Evolutionary conservation across 345 rosid genomes (phyloP).

Genomic region (Camelina neglecta): DNA sequence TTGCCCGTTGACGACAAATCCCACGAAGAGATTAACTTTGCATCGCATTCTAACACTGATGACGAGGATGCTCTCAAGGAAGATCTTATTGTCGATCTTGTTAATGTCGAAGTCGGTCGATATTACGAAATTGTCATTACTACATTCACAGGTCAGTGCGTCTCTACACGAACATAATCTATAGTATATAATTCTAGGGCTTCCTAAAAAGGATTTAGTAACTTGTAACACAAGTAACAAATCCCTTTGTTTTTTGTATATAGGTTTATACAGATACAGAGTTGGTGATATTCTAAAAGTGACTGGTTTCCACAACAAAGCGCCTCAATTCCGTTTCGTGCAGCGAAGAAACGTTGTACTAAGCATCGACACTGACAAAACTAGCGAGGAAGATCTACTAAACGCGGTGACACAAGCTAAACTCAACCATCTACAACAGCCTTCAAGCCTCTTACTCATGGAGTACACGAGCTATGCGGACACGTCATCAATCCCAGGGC

Average conservation of each 20-base stretch:
- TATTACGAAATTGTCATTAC: conserved; percentile 89
- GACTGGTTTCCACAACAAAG: conserved; percentile 77
- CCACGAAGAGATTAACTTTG: conserved; percentile 42
- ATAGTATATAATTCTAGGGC: neutral
- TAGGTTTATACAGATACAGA: conserved; percentile 86
- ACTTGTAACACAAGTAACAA: conserved; percentile 36
- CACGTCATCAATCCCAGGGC: conserved; percentile 81
- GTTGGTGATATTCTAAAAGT: conserved; percentile 92
- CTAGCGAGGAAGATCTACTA: conserved; percentile 86
- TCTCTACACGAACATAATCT: neutral
- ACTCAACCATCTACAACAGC: conserved; percentile 60
- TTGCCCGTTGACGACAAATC: conserved; percentile 63
- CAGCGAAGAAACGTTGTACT: conserved; percentile 79
- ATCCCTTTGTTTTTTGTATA: neutral
- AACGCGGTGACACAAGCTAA: conserved; percentile 80
- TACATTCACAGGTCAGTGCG: conserved; percentile 73
- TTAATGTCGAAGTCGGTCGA: conserved; percentile 68
- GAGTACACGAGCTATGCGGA: conserved; percentile 92
- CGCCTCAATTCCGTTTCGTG: conserved; percentile 88
- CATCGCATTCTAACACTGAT: conserved; percentile 48
- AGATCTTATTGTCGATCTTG: conserved; percentile 65
- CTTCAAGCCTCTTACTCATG: conserved; percentile 64
- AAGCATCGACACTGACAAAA: conserved; percentile 90
- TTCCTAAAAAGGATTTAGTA: neutral
- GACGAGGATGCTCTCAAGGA: conserved; percentile 58